Evolutionary conservation across 1,284 basidiomycete genomes (phyloP).

Genomic region (Peniophora sp.): DNA sequence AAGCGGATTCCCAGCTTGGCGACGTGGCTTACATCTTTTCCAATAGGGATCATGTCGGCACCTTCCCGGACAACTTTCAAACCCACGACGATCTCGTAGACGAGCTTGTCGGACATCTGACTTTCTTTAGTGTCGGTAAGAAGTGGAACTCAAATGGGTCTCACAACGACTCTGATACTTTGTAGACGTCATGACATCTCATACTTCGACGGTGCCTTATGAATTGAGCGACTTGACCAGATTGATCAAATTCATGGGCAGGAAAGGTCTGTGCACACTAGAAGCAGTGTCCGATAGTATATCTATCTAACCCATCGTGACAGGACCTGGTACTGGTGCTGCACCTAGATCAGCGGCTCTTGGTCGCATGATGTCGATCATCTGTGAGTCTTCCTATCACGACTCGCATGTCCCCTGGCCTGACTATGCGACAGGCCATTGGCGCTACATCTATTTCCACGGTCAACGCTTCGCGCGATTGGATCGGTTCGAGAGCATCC

Average conservation of each 20-base stretch:
- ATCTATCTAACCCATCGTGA: background rate
- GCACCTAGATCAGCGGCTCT: background rate
- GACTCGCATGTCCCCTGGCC: background rate
- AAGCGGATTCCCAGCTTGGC: conserved; percentile 21
- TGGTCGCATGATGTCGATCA: background rate
- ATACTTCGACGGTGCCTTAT: background rate
- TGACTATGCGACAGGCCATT: background rate
- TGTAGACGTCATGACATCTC: background rate
- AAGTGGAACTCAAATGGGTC: background rate
- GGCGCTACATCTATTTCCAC: background rate
- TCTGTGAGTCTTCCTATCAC: background rate
- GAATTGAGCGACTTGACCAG: background rate
- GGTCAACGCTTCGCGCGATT: background rate
- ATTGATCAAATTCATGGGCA: background rate
- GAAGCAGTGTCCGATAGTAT: background rate
- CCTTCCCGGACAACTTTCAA: background rate
- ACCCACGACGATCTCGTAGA: background rate
- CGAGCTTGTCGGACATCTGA: background rate
- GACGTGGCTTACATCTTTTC: conserved; percentile 12
- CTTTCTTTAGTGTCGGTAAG: background rate
- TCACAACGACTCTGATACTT: background rate
- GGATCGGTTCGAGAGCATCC: background rate
- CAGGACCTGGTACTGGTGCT: background rate
- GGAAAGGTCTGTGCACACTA: background rate
- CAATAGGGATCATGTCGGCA: conserved; percentile 9